Evolutionary conservation across 805 yeast species (phyloP).

Genomic region (Lachancea sp.): DNA sequence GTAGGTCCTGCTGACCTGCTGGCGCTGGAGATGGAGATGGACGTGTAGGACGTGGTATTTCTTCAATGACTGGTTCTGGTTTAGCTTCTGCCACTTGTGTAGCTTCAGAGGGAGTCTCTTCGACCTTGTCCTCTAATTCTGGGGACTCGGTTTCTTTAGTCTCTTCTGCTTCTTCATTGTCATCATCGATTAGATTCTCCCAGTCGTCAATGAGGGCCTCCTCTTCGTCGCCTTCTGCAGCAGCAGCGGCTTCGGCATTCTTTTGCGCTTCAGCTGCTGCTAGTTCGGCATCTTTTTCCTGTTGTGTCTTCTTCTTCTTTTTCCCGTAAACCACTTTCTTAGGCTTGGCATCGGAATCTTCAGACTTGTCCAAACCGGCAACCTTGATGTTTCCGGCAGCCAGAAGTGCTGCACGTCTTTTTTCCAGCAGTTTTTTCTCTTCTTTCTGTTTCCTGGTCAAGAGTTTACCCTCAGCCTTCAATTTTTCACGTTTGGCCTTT

Average conservation of each 20-base stretch:
- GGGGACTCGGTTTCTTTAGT: constrained; percentile 21
- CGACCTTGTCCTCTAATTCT: constrained; percentile 15
- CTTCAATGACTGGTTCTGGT: too few relatives aligned
- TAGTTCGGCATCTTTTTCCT: constrained; percentile 27
- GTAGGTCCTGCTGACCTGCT: constrained; percentile 50
- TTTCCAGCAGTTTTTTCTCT: constrained; percentile 77
- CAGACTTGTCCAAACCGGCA: constrained; percentile 53
- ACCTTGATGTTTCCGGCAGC: constrained; percentile 66
- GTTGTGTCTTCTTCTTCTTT: constrained; percentile 51
- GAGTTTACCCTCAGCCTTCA: constrained; percentile 93
- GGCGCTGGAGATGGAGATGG: constrained; percentile 23
- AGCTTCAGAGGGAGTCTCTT: constrained; percentile 15
- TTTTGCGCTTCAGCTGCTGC: constrained; percentile 20
- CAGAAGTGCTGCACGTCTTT: constrained; percentile 80
- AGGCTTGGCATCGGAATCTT: constrained; percentile 35
- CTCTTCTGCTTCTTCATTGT: constrained; percentile 44
- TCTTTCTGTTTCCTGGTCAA: constrained; percentile 93
- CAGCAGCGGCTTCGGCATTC: constrained; percentile 19
- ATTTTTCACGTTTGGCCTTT: constrained; percentile 76
- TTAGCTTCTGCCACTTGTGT: constrained; percentile 4
- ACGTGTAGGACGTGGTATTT: constrained; percentile 4
- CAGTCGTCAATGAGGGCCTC: constrained; percentile 75
- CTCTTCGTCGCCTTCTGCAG: constrained; percentile 38
- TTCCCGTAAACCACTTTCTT: constrained; percentile 66
- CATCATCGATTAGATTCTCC: constrained; percentile 66